These are phyloP conservation scores for Paecilomyces formosus DNA, from an alignment of 2,329 filamentous ascomycete genomes.

Conservation along the genomic window DNA sequence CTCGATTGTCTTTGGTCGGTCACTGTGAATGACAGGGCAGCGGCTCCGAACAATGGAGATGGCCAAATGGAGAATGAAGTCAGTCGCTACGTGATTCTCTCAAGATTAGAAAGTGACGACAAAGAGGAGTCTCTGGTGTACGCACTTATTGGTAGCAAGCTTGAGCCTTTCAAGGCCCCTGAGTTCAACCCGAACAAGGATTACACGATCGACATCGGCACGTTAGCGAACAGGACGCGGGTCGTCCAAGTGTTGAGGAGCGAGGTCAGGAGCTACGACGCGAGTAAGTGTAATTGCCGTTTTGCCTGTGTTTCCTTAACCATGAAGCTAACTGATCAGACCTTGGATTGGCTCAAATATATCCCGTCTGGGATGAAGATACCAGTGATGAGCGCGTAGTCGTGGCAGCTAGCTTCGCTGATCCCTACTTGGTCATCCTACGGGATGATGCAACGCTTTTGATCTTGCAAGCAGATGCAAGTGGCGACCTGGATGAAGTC, in stretches of 20 bases:
- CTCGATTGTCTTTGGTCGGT: conserved; percentile 77
- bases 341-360: conserved; percentile 79
- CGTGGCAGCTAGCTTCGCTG: conserved; percentile 72
- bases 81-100: conserved; percentile 76
- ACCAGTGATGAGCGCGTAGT: conserved; percentile 69
- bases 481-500: conserved; percentile 78
- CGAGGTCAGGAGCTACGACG: conserved; percentile 85
- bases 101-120: conserved; percentile 57
- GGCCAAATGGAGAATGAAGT: conserved; percentile 44
- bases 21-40: conserved; percentile 41
- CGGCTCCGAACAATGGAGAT: conserved; percentile 41
- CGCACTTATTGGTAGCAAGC: conserved; percentile 61
- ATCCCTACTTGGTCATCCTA: conserved; percentile 77
- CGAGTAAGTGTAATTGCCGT: conserved; percentile 51
- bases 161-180: conserved; percentile 69
- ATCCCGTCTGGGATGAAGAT: conserved; percentile 88
- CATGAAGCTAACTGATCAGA: conserved; percentile 43
- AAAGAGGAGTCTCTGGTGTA: conserved; percentile 75
- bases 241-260: conserved; percentile 82
- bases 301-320: conserved; percentile 3
- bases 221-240: conserved; percentile 69
- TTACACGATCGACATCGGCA: conserved; percentile 76
- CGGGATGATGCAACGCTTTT: conserved; percentile 76
- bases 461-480: conserved; percentile 70
- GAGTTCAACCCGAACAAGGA: conserved; percentile 91